These are phyloP conservation scores for Kwoniella europaea DNA, from an alignment of 768 basidiomycete genomes.

Conservation along the genomic window DNA sequence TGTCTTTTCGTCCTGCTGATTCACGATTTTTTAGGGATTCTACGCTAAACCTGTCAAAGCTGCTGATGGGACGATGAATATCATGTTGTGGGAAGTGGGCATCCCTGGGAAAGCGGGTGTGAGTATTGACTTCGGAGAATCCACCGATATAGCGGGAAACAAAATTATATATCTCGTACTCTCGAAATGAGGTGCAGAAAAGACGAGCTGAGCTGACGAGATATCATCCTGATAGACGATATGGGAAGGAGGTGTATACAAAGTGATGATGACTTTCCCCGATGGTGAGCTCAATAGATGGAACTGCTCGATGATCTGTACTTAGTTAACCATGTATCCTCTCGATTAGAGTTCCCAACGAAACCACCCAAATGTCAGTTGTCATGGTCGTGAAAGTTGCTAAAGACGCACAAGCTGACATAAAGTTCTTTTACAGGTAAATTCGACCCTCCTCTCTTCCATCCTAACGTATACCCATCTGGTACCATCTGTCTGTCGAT, in stretches of 20 bases:
- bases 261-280: slow-evolving; percentile 91
- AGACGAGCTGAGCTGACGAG: slow-evolving; percentile 23
- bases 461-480: slow-evolving; percentile 98
- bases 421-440: slow-evolving; percentile 69
- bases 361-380: slow-evolving; percentile 57
- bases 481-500: slow-evolving; percentile 98
- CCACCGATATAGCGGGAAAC: no score
- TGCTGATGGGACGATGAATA: slow-evolving; percentile 89
- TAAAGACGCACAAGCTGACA: slow-evolving; percentile 13
- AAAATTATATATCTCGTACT: neutral
- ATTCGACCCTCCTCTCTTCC: slow-evolving; percentile 93
- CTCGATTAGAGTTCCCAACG: slow-evolving; percentile 52
- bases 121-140: slow-evolving; percentile 56
- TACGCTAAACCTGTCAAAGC: slow-evolving; percentile 92
- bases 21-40: slow-evolving; percentile 72
- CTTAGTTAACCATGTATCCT: slow-evolving; percentile 10
- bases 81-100: slow-evolving; percentile 98
- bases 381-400: neutral
- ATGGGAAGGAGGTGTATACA: slow-evolving; percentile 97
- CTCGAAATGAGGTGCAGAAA: neutral
- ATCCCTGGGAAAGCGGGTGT: slow-evolving; percentile 92
- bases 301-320: no score
- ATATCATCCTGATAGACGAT: slow-evolving; percentile 69
- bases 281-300: slow-evolving; percentile 68
- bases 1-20: neutral